These are phyloP conservation scores for Wolfiporia cocos DNA, from an alignment of 1,284 basidiomycete genomes.

Conservation along the genomic window DNA sequence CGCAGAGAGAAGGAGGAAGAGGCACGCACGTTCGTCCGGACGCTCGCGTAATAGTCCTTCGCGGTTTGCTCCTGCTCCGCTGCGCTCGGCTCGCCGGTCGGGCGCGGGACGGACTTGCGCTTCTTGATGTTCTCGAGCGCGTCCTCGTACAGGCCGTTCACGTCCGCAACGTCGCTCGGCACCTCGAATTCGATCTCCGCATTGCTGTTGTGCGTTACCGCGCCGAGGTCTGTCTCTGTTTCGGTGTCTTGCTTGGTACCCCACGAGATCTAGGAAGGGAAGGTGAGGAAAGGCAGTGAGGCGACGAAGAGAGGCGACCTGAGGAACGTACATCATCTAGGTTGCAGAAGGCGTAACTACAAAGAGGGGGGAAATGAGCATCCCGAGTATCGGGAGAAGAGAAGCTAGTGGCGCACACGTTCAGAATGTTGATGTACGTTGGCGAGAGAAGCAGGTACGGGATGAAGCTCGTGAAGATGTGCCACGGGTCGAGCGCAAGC, in stretches of 20 bases:
- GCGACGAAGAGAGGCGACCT: too few relatives aligned
- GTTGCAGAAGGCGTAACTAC: not conserved
- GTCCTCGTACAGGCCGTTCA: constrained; percentile 87
- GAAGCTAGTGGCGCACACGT: not conserved
- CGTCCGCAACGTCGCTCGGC: constrained; percentile 80
- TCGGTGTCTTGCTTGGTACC: constrained; percentile 67
- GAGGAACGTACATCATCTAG: not conserved
- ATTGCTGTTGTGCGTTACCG: constrained; percentile 71
- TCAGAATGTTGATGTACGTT: constrained; percentile 66
- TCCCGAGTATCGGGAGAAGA: too few relatives aligned
- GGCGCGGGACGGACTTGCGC: constrained; percentile 45
- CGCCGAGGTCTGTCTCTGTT: constrained; percentile 72
- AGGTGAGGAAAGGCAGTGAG: not conserved
- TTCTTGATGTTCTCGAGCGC: constrained; percentile 79
- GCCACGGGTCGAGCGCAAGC: constrained; percentile 92
- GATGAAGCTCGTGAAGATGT: constrained; percentile 86
- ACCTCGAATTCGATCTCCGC: constrained; percentile 88
- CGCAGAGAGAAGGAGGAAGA: not conserved
- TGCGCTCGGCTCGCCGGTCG: constrained; percentile 28
- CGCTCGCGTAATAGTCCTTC: constrained; percentile 86
- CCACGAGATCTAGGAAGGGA: not conserved
- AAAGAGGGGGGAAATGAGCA: too few relatives aligned
- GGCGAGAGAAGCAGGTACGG: constrained; percentile 88
- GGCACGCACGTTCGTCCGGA: constrained; percentile 77
- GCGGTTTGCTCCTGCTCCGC: constrained; percentile 71